Base-by-base conservation (phyloP, 2,329 filamentous ascomycete genomes). In the Coccinonectria pachysandricola region DNA sequence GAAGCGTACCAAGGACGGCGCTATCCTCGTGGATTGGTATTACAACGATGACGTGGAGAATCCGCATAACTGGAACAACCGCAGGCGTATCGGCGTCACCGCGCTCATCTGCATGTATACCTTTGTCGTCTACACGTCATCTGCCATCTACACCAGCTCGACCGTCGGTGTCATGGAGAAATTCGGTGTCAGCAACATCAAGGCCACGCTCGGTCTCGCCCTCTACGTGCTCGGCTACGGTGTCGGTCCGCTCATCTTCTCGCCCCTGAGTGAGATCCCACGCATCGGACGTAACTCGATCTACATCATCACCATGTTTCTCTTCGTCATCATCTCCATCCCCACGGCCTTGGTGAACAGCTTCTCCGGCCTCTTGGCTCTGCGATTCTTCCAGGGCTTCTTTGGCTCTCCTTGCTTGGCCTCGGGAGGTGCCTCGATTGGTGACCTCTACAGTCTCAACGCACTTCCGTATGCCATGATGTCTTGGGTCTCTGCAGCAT, bases 301-400 rank as follows among this genome's bases (percentile, higher is more conserved):
- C 5, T 84, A 84, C 50, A 67, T 79, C 18, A 48, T 69, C 37
- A 77, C 76, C 7, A 77, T 83, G 56, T 67, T 68, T 31, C 56
- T 83, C 15, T 84, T 82, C 47, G 71, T 79, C 24, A 64, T 82
- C 34, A 51, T 84, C 8, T 71, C 67, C 5, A 64, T 83, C 10
- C 76, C 77, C 0, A 71, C 75, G 0, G 71, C 75, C 0, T 49
- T 82, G 0, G 71, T 71, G 4, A 52, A 67, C 22, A 79, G 75
- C 54, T 79, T 75, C 27, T 55, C 69, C 0, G 74, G 74, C 0
- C 59, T 84, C 7, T 62, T 80, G 40, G 70, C 78, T 3, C 57
- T 76, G 3, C 65, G 75, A 2, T 79, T 79, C 51, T 50, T 79
- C 4, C 70, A 72, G 32, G 75, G 74, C 2, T 75, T 79, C 59